Evolutionary conservation across 768 basidiomycete species (phyloP).

Genomic region (Serendipita sp.): DNA sequence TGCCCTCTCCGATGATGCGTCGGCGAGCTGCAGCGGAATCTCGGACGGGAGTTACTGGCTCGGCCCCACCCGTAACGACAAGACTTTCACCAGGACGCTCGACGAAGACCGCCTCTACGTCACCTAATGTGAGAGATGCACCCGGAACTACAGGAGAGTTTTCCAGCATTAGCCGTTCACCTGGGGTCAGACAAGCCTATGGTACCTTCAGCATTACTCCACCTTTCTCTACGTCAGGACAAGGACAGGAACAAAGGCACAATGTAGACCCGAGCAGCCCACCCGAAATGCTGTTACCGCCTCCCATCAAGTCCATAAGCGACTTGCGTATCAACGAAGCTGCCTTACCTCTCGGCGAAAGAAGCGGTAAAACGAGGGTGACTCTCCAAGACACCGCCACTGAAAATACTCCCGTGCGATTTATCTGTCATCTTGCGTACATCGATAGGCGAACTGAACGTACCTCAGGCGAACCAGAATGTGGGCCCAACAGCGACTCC

Average conservation of each 20-base stretch:
- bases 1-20: neutral
- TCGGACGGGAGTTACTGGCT: neutral
- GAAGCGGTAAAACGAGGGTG: neutral
- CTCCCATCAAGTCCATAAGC: slow-evolving; percentile 10
- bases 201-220: slow-evolving; percentile 13
- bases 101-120: neutral
- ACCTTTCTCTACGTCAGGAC: neutral
- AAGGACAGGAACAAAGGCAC: neutral
- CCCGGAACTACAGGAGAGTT: neutral
- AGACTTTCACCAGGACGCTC: neutral
- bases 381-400: too few relatives aligned
- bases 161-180: neutral
- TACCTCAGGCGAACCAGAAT: too few relatives aligned
- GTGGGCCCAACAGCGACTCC: too few relatives aligned
- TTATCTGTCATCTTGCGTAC: too few relatives aligned
- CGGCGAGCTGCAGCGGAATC: neutral
- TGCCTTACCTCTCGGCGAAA: neutral
- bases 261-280: neutral
- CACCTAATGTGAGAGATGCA: neutral
- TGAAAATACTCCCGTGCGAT: too few relatives aligned
- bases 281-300: slow-evolving; percentile 9
- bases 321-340: slow-evolving; percentile 7
- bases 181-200: slow-evolving; percentile 1
- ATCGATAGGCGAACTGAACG: too few relatives aligned
- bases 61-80: neutral